A percentile compares a stretch with the other conserved stretches of the same genome.
Conservation (phyloP, 441 rosid species). For the Arabidopsis lyrata region DNA sequence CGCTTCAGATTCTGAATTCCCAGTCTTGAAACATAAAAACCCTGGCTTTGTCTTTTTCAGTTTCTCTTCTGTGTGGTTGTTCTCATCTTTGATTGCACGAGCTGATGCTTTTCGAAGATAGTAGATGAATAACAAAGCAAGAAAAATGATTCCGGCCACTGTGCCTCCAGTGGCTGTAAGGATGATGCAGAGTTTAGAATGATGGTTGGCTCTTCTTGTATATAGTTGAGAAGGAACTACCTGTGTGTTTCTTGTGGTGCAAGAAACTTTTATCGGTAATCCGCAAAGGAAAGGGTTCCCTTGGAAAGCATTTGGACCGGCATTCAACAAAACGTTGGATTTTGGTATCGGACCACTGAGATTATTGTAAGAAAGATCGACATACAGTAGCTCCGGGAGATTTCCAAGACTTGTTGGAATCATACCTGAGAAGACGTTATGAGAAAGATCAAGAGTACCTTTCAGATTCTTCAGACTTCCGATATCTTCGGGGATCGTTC, state of each 20-base stretch:
- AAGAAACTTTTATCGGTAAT: conserved; percentile 50
- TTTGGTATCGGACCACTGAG: conserved; percentile 59
- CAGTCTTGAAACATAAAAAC: conserved; percentile 54
- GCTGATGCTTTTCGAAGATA: conserved; percentile 40
- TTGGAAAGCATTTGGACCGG: conserved; percentile 66
- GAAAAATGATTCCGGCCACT: conserved; percentile 47
- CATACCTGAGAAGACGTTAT: conserved; percentile 56
- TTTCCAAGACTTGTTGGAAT: conserved; percentile 59
- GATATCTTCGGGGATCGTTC: conserved; percentile 54
- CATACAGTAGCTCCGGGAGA: conserved; percentile 54
- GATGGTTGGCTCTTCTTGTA: conserved; percentile 33
- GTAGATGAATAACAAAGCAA: conserved; percentile 47
- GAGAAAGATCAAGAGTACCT: conserved; percentile 63
- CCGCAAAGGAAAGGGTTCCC: conserved; percentile 66
- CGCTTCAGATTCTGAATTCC: conserved; percentile 35
- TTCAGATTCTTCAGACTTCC: conserved; percentile 53
- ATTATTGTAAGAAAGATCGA: conserved; percentile 66
- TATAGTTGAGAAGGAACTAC: conserved; percentile 40
- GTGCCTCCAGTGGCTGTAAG: conserved; percentile 25
- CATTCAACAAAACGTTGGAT: conserved; percentile 40
- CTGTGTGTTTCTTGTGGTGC: conserved; percentile 30
- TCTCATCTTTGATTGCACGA: conserved; percentile 28
- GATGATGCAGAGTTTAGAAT: conserved; percentile 17
- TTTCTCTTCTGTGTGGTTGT: conserved; percentile 46
- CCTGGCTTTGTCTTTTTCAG: conserved; percentile 48